Percentiles rank a stretch among this genome's conserved stretches.
phyloP scores from a whole-genome alignment of 306 rosid species.

The Vigna radiata region DNA sequence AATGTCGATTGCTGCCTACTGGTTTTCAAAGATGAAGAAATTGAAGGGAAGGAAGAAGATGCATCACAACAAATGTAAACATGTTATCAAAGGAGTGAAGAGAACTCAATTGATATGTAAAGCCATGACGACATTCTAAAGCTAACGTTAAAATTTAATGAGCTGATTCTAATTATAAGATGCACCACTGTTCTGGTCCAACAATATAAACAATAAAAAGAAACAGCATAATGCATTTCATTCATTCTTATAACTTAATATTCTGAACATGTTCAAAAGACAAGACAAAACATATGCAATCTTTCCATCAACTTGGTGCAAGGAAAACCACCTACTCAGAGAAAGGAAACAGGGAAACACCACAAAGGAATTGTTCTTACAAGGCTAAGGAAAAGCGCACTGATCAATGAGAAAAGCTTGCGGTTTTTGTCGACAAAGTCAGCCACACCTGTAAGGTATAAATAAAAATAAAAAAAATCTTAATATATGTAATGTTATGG shows the following conservation, averaged over 20 bases:
- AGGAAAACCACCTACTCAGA: slow-evolving; percentile 1
- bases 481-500: slow-evolving; percentile 15
- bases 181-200: slow-evolving; percentile 1
- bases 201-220: slow-evolving; percentile 18
- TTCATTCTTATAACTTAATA: slow-evolving; percentile 16
- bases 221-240: slow-evolving; percentile 17
- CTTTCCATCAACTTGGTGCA: slow-evolving; percentile 7
- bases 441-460: slow-evolving; percentile 64
- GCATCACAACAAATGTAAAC: slow-evolving; percentile 16
- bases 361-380: slow-evolving; percentile 58
- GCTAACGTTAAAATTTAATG: background rate
- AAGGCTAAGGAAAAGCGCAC: slow-evolving; percentile 76
- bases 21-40: background rate
- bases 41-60: background rate
- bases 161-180: background rate
- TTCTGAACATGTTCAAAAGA: slow-evolving; percentile 26
- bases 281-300: slow-evolving; percentile 12
- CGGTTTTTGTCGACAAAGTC: slow-evolving; percentile 81
- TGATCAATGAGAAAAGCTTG: slow-evolving; percentile 66
- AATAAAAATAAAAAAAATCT: slow-evolving; percentile 32
- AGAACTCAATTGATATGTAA: background rate
- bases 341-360: slow-evolving; percentile 23
- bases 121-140: no score
- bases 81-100: background rate
- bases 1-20: background rate